These are phyloP conservation scores for Phytophthora citricola DNA, from an alignment of 352 stramenopile genomes.

Conservation along the genomic window DNA sequence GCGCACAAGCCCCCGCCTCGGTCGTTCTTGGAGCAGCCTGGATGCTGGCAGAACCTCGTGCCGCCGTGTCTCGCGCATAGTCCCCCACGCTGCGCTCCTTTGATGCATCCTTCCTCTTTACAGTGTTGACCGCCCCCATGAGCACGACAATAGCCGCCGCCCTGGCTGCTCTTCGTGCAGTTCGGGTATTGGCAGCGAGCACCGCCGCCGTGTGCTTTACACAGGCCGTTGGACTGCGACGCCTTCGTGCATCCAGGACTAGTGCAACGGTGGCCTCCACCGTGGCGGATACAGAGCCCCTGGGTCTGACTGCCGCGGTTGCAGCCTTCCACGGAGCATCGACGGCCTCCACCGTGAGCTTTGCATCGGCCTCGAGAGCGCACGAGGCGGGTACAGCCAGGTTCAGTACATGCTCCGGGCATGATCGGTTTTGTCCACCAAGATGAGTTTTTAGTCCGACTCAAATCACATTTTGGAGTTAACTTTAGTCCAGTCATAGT, in stretches of 20 bases:
- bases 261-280: neutral
- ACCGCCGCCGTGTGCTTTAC: neutral
- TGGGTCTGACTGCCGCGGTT: neutral
- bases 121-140: neutral
- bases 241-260: neutral
- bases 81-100: neutral
- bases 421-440: neutral
- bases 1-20: neutral
- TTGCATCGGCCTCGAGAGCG: slow-evolving; percentile 1
- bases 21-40: slow-evolving; percentile 1
- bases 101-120: neutral
- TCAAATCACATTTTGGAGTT: neutral
- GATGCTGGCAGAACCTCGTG: neutral
- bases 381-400: neutral
- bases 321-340: neutral
- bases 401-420: neutral
- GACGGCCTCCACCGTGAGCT: neutral
- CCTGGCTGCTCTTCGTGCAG: neutral
- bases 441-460: neutral
- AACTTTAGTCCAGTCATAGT: neutral
- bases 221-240: neutral
- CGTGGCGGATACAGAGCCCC: neutral
- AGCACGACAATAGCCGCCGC: neutral
- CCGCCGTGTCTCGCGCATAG: neutral
- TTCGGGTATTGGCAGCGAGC: neutral